Conservation (phyloP, 2,329 filamentous ascomycete species). For the Alternaria brassicicola region DNA sequence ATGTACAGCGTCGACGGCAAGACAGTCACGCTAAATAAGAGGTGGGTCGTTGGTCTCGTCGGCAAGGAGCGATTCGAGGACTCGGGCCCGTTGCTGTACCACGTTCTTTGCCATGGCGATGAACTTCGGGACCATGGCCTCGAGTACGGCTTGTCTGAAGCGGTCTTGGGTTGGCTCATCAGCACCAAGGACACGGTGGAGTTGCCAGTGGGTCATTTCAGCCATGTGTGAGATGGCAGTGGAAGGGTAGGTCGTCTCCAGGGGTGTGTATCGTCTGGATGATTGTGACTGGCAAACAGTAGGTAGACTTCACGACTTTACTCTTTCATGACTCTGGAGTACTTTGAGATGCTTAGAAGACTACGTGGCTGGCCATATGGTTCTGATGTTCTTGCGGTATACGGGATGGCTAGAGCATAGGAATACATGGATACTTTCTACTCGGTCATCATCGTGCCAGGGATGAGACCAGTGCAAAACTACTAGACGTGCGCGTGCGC, state of each 20-base stretch:
- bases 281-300: background rate
- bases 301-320: background rate
- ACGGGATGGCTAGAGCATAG: background rate
- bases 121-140: background rate
- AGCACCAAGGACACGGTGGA: background rate
- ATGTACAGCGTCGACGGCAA: background rate
- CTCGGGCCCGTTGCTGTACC: background rate
- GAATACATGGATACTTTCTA: too few relatives aligned
- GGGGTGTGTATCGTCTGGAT: background rate
- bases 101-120: background rate
- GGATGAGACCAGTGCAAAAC: background rate
- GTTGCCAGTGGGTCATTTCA: background rate
- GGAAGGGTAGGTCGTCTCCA: background rate
- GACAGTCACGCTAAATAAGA: background rate
- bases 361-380: background rate
- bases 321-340: accelerated
- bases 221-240: background rate
- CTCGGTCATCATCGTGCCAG: too few relatives aligned
- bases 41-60: background rate
- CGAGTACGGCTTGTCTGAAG: background rate
- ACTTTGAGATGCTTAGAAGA: background rate
- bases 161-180: background rate
- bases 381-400: background rate
- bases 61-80: background rate
- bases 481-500: background rate